phyloP scores from a whole-genome alignment of 2,329 filamentous ascomycete genomes.

The Alternaria gaisen region DNA sequence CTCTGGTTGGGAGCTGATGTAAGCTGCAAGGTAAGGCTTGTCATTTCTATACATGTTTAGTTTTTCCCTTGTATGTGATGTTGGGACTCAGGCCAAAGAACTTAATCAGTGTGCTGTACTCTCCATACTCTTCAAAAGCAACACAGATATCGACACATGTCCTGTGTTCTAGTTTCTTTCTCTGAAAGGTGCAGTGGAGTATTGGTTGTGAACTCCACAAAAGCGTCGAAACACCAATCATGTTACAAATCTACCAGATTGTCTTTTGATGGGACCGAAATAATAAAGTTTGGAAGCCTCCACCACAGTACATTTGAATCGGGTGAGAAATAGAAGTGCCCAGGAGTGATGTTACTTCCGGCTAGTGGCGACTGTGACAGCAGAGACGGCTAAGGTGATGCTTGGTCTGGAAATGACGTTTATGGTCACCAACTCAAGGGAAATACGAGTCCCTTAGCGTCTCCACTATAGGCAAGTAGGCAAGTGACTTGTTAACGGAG shows the following conservation, averaged over 20 bases:
- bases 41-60: fast-evolving
- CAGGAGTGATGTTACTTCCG: neutral
- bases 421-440: neutral
- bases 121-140: neutral
- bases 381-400: neutral
- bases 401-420: neutral
- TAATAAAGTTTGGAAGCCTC: neutral
- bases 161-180: neutral
- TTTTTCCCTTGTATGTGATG: too few species aligned
- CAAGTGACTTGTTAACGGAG: neutral
- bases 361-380: neutral
- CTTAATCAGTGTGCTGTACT: too few species aligned
- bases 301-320: neutral
- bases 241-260: neutral
- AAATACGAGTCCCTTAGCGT: constrained; percentile 1
- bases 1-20: too few species aligned
- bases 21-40: too few species aligned
- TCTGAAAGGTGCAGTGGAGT: neutral
- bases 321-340: neutral
- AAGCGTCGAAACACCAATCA: neutral
- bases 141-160: fast-evolving
- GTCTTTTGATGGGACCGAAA: neutral
- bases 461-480: neutral
- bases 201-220: neutral
- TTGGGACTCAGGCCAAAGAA: too few species aligned